Evolutionary conservation across 2,329 filamentous ascomycete genomes (phyloP), one percentile per base, ranked within the genome.

Genomic region (Fusarium algeriense): DNA sequence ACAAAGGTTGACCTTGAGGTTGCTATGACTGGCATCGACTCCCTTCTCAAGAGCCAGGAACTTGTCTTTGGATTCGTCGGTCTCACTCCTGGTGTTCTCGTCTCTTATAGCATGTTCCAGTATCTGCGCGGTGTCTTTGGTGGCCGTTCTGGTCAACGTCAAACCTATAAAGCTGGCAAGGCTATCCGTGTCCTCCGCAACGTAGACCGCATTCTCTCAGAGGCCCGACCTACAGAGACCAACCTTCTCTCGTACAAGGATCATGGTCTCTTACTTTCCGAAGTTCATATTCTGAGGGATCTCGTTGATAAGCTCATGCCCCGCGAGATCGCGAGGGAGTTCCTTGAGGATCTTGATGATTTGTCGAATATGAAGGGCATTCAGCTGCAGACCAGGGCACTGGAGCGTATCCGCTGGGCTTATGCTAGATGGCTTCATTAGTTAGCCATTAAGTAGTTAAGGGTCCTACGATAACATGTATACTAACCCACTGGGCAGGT

Each of bases 1-100:
- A 98, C 96, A 26, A 99, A 99, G 84, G 96, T 99, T 12, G 96
- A 99, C 78, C 90, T 99, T 15, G 96, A 99, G 81, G 91, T 98
- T 67, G 96, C 96, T 17, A 95, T 99, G 83, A 94, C 93, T 65
- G 96, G 96, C 20, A 99, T 99, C 72, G 95, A 99, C 84, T 90
- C 94, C 37, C 87, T 99, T 35, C 87, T 99, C 63, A 97, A 96
- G 83, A 98, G 95, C 77, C 96, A 99, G 79, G 95, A 99, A 79
- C 87, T 99, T 50, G 93, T 99, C 28, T 99, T 99, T 82, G 96
- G 94, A n/a, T 97, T 99, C 77, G 91, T 99, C 40, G 95, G 95
- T 9, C 85, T 99, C 30, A 98, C 96, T 0, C 96, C 96, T 0
- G 95, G 96, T 15, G 88, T 98, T n/a, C 84, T 99, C 34, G 93